Percentiles rank a stretch among this genome's conserved stretches.
Evolutionary conservation across 768 basidiomycete species (phyloP).

Genomic region (Termitomyces sp.): DNA sequence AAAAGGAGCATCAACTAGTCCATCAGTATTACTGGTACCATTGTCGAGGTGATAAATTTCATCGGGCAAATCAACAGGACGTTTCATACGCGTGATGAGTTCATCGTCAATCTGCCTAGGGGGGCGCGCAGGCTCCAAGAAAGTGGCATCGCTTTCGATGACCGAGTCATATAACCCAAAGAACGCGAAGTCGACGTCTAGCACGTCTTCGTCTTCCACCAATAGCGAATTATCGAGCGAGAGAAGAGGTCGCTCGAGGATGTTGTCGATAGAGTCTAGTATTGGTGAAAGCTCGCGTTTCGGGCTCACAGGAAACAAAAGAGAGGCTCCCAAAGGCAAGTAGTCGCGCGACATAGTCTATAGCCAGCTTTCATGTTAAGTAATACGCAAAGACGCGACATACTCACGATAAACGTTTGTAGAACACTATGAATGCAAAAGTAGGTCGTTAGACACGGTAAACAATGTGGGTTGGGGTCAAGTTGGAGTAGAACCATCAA

Average conservation of each 20-base stretch:
- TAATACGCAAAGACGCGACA: background rate
- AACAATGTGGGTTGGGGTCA: background rate
- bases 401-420: background rate
- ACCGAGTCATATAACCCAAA: background rate
- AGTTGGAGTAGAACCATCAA: background rate
- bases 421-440: background rate
- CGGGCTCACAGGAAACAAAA: background rate
- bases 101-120: slow-evolving; percentile 1
- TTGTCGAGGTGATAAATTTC: background rate
- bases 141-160: background rate
- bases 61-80: slow-evolving; percentile 2
- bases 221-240: background rate
- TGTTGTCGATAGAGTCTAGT: background rate
- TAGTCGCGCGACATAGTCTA: background rate
- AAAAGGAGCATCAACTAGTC: background rate
- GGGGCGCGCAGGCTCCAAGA: background rate
- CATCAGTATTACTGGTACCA: background rate
- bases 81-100: slow-evolving; percentile 8
- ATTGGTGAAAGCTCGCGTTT: background rate
- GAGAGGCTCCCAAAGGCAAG: background rate
- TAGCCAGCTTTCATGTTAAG: background rate
- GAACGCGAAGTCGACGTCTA: background rate
- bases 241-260: background rate
- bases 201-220: background rate
- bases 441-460: background rate